Evolutionary conservation across 2,329 filamentous ascomycete genomes (phyloP).

Genomic region (Trichothecium sympodiale): DNA sequence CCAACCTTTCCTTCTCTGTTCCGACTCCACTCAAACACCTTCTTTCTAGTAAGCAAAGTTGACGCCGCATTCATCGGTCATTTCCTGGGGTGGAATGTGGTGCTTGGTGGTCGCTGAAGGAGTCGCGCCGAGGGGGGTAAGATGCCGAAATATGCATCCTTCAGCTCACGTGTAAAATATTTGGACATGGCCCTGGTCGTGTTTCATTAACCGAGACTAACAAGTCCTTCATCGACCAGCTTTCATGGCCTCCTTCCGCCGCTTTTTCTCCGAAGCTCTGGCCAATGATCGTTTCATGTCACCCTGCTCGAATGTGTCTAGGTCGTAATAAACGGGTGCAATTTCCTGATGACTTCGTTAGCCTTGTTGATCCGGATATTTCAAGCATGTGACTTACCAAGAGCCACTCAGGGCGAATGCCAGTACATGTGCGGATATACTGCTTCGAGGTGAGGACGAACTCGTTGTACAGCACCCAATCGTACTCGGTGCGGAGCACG

Average conservation of each 20-base stretch:
- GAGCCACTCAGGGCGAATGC: conserved; percentile 88
- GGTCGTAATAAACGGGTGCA: conserved; percentile 83
- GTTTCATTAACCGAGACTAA: too few species aligned
- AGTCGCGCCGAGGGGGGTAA: too few species aligned
- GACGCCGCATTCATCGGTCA: too few species aligned
- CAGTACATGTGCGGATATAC: conserved; percentile 89
- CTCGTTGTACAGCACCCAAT: conserved; percentile 98
- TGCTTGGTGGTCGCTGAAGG: too few species aligned
- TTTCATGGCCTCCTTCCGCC: conserved; percentile 47
- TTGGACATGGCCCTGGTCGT: too few species aligned
- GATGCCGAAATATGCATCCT: too few species aligned
- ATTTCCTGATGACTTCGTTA: conserved; percentile 55
- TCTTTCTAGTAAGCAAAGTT: too few species aligned
- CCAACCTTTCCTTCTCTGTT: too few species aligned
- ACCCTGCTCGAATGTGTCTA: conserved; percentile 71
- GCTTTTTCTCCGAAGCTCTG: conserved; percentile 47
- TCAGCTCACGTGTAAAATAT: too few species aligned
- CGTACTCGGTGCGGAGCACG: conserved; percentile 75
- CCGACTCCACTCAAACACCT: too few species aligned
- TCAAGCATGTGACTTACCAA: conserved; percentile 44
- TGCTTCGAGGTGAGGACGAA: conserved; percentile 98
- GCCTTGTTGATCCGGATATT: neutral
- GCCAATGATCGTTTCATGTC: conserved; percentile 65
- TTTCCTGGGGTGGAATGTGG: too few species aligned
- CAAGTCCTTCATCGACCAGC: conserved; percentile 25